Evolutionary conservation across 2,329 filamentous ascomycete genomes (phyloP), one percentile per base, ranked within the genome.

Genomic region (Neofusicoccum sp.): DNA sequence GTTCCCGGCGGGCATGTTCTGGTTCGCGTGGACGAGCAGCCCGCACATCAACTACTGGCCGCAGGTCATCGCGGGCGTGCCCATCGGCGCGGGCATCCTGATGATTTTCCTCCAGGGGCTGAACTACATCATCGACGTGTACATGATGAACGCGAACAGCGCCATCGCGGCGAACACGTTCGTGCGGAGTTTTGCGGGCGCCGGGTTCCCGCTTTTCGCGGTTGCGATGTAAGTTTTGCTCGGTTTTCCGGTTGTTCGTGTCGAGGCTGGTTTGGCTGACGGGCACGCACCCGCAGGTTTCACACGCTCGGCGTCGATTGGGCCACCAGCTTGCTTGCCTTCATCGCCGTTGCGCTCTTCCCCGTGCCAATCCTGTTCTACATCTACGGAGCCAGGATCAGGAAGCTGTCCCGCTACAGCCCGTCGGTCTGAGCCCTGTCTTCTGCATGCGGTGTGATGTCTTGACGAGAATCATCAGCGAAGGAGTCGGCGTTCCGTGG

Each of bases 21-120:
- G 78, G 79, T 83, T 83, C 62, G 79, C 76, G 0, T 83, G 80
- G 80, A 82, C 82, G 1, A 79, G 75, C 1, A 72, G 78, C 49
- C 72, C 70, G 7, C 74, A 74, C 61, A 79, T 77, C 47, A 70
- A 67, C 2, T 78, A 75, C 73, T 74, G 76, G 9, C 71, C 73
- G 1, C 77, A 79, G 62, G 74, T 79, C 26, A 62, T 79, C 3
- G 70, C 75, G 1, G 75, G 76, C 4, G 69, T 75, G 5, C 73
- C 73, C 7, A 78, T 79, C 43, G 79, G 79, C 8, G 69, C 68
- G 41, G 76, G 78, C 24, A 73, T 79, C 56, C 63, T 79, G n/a
- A 69, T 80, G 65, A 76, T 80, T 44, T 80, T 80, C 70, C 68
- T 79, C 63, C 73, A 76, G 24, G 76, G 73, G 1, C 63, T 79